Conservation (phyloP, 345 rosid species). For the Erucastrum elatum region DNA sequence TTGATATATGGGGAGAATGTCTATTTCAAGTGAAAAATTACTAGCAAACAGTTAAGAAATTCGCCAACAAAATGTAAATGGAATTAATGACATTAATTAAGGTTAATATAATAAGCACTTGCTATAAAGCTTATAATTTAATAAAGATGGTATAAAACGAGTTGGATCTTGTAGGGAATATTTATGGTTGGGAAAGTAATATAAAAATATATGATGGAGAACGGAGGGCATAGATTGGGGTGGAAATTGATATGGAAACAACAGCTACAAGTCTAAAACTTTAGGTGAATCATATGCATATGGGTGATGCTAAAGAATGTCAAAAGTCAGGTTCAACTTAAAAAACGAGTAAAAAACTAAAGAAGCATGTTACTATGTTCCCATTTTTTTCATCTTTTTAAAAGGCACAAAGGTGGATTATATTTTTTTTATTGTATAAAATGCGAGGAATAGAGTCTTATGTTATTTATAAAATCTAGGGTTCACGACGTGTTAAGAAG, state of each 20-base stretch:
- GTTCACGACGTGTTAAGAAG: not conserved
- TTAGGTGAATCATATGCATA: constrained; percentile 29
- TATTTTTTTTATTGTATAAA: not conserved
- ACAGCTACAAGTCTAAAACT: constrained; percentile 18
- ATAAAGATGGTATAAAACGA: not conserved
- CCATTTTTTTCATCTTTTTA: not conserved
- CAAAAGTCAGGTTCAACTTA: constrained; percentile 22
- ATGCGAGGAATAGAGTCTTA: not conserved
- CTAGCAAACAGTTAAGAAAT: not conserved
- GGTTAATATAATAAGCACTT: not conserved
- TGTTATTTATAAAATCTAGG: not conserved
- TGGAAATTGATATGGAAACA: constrained; percentile 19
- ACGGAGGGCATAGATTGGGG: not conserved
- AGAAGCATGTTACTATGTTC: constrained; percentile 36
- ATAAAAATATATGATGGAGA: not conserved
- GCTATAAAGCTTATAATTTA: not conserved
- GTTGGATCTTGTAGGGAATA: not conserved
- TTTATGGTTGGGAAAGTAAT: not conserved
- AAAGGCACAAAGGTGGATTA: not conserved
- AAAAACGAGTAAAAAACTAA: not conserved
- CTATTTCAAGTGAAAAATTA: not conserved
- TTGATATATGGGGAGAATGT: not conserved
- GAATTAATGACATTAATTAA: not conserved
- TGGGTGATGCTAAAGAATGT: constrained; percentile 13
- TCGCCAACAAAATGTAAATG: not conserved